These are phyloP conservation scores for Spathaspora boniae DNA, from an alignment of 805 yeast species.

Conservation along the genomic window DNA sequence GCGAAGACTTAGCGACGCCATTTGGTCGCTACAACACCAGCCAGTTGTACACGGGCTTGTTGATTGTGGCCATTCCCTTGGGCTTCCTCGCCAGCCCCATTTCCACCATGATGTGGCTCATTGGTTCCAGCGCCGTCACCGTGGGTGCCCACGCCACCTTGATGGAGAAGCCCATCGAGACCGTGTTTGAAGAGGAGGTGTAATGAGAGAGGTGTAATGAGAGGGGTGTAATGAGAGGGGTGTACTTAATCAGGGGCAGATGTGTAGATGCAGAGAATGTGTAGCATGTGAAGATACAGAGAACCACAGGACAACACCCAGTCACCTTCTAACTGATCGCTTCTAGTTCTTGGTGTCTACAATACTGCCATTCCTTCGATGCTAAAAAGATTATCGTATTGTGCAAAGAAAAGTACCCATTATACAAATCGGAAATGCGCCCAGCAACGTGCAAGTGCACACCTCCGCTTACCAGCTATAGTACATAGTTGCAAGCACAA, in stretches of 20 bases:
- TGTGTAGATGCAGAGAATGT: background rate
- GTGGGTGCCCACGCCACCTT: slow-evolving; percentile 85
- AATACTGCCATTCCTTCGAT: too few relatives aligned
- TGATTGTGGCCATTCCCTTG: slow-evolving; percentile 73
- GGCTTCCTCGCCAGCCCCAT: slow-evolving; percentile 88
- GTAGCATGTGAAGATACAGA: too few relatives aligned
- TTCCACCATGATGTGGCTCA: slow-evolving; percentile 86
- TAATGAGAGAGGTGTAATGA: slow-evolving; percentile 11
- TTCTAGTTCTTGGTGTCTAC: too few relatives aligned
- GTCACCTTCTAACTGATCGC: too few relatives aligned
- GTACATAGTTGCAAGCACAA: too few relatives aligned
- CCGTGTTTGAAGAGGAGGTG: slow-evolving; percentile 83
- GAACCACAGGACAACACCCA: too few relatives aligned
- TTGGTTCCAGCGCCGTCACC: slow-evolving; percentile 76
- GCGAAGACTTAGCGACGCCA: slow-evolving; percentile 78
- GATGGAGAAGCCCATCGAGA: slow-evolving; percentile 93
- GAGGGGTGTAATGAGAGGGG: too few relatives aligned
- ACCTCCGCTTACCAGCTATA: too few relatives aligned
- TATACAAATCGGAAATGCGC: background rate
- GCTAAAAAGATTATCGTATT: slow-evolving; percentile 3
- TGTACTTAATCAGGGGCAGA: background rate
- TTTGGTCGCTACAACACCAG: slow-evolving; percentile 69
- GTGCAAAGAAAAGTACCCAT: slow-evolving; percentile 5
- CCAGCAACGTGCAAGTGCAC: background rate
- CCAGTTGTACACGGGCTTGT: slow-evolving; percentile 79